Conservation (phyloP, 768 basidiomycete species). For the Mrakia blollopis region DNA sequence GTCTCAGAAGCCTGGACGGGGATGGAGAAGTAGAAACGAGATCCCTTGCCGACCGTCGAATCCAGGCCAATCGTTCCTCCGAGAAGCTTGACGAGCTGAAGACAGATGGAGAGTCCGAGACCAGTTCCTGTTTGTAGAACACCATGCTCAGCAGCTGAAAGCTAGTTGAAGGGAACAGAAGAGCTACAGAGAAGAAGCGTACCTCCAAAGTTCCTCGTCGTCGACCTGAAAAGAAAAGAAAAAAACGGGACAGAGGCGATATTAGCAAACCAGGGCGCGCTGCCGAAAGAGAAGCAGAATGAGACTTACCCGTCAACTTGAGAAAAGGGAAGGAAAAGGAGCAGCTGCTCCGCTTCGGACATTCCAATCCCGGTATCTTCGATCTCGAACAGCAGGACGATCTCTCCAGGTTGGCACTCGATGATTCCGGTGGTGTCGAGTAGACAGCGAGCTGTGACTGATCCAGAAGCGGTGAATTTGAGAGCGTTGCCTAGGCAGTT, state of each 20-base stretch:
- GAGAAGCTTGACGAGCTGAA: conserved; percentile 70
- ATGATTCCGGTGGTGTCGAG: conserved; percentile 46
- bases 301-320: conserved; percentile 58
- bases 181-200: too few relatives aligned
- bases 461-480: conserved; percentile 61
- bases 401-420: conserved; percentile 47
- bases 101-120: conserved; percentile 66
- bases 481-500: conserved; percentile 72
- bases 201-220: conserved; percentile 69
- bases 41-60: conserved; percentile 61
- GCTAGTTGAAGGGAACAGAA: too few relatives aligned
- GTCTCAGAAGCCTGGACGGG: conserved; percentile 50
- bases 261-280: too few relatives aligned
- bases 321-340: conserved; percentile 68
- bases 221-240: conserved; percentile 48
- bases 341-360: conserved; percentile 60
- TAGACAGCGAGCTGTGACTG: conserved; percentile 59
- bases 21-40: conserved; percentile 68
- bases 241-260: background rate
- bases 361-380: conserved; percentile 67
- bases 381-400: conserved; percentile 24
- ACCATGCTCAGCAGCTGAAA: too few relatives aligned
- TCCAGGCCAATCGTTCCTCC: conserved; percentile 66
- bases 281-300: too few relatives aligned
- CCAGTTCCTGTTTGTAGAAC: too few relatives aligned